A percentile compares a stretch with the other conserved stretches of the same genome.
Evolutionary conservation across 768 basidiomycete genomes (phyloP).

Genomic region (Lepiota venenata): DNA sequence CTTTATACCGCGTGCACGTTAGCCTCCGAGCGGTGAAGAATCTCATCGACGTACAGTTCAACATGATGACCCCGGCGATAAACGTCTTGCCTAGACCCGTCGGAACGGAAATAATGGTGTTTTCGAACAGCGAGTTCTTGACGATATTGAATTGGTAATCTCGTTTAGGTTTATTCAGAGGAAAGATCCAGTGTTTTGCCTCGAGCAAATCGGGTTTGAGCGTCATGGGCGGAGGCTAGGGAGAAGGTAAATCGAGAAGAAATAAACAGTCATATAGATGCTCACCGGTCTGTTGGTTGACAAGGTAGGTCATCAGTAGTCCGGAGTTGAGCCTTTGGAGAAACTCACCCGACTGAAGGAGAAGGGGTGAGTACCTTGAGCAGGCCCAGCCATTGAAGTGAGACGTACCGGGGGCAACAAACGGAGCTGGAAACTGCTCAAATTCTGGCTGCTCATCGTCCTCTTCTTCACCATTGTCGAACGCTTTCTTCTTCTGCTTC

Average conservation of each 20-base stretch:
- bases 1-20: conserved; percentile 33
- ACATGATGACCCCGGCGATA: conserved; percentile 94
- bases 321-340: conserved; percentile 1
- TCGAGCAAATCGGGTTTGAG: conserved; percentile 73
- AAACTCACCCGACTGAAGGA: conserved; percentile 50
- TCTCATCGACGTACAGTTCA: conserved; percentile 61
- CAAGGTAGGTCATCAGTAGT: background rate
- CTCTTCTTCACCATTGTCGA: conserved; percentile 45
- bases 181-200: conserved; percentile 87
- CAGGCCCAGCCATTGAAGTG: background rate
- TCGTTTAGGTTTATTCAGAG: conserved; percentile 82
- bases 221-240: conserved; percentile 74
- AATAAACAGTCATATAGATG: background rate
- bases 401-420: conserved; percentile 53
- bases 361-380: background rate
- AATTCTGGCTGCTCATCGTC: conserved; percentile 68
- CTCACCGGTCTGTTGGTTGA: conserved; percentile 7
- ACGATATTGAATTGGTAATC: conserved; percentile 96
- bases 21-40: conserved; percentile 1
- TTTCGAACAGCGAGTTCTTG: conserved; percentile 80
- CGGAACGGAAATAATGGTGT: conserved; percentile 90
- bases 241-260: conserved; percentile 27
- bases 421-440: conserved; percentile 84
- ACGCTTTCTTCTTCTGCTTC: conserved; percentile 45
- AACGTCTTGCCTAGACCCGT: conserved; percentile 99